phyloP scores from a whole-genome alignment of 805 yeast genomes.

The Candida nemodendra region DNA sequence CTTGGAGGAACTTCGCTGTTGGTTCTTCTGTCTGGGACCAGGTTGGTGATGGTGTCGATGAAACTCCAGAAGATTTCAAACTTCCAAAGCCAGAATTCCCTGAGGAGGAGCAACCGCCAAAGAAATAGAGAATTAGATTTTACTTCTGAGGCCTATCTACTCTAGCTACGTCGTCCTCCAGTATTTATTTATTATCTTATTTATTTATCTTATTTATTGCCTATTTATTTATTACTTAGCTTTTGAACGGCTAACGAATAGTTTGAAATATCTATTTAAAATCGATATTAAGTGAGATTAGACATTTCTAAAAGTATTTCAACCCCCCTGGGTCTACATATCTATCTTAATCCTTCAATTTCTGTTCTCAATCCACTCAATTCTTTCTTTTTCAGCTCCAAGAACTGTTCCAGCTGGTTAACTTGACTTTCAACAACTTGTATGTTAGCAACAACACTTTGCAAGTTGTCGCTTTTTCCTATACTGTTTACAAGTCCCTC shows the following conservation, averaged over 20 bases:
- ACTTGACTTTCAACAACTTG: slow-evolving; percentile 78
- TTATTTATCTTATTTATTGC: slow-evolving; percentile 19
- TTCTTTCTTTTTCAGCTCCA: slow-evolving; percentile 59
- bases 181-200: neutral
- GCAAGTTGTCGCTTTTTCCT: slow-evolving; percentile 38
- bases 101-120: slow-evolving; percentile 36
- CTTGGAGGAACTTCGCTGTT: slow-evolving; percentile 85
- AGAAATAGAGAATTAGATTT: slow-evolving; percentile 24
- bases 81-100: slow-evolving; percentile 80
- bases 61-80: slow-evolving; percentile 76
- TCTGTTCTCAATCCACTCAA: slow-evolving; percentile 48
- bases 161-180: neutral
- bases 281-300: slow-evolving; percentile 1
- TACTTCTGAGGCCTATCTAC: neutral
- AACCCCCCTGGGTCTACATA: too few relatives aligned
- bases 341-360: slow-evolving; percentile 23
- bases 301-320: too few relatives aligned
- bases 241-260: neutral
- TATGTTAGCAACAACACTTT: slow-evolving; percentile 59
- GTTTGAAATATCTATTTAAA: neutral
- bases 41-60: slow-evolving; percentile 83
- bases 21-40: slow-evolving; percentile 92
- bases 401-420: slow-evolving; percentile 64
- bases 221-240: slow-evolving; percentile 19
- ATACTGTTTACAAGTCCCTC: slow-evolving; percentile 51